Evolutionary conservation across 2,329 filamentous ascomycete genomes (phyloP).

Genomic region (Ophiostoma pallidulum): DNA sequence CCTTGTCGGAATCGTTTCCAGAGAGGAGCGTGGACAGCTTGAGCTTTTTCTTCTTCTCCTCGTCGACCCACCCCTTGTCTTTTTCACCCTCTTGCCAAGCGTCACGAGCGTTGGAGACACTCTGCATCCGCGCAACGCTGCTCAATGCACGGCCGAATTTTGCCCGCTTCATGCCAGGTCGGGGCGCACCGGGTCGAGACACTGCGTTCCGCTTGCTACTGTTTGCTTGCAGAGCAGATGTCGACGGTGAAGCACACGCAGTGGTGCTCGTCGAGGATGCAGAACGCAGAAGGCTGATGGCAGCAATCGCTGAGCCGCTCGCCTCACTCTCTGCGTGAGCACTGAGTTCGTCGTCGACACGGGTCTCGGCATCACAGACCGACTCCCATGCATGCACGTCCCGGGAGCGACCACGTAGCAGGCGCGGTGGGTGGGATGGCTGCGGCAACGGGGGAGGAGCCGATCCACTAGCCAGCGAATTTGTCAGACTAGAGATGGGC

Average conservation of each 20-base stretch:
- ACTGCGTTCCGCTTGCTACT: slow-evolving; percentile 55
- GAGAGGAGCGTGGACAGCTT: slow-evolving; percentile 34
- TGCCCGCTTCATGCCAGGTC: slow-evolving; percentile 46
- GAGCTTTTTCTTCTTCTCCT: slow-evolving; percentile 30
- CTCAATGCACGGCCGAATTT: slow-evolving; percentile 53
- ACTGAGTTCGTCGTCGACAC: slow-evolving; percentile 60
- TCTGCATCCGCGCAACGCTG: slow-evolving; percentile 53
- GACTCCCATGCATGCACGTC: slow-evolving; percentile 89
- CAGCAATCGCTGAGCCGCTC: slow-evolving; percentile 68
- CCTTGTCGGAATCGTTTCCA: slow-evolving; percentile 79
- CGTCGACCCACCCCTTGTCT: slow-evolving; percentile 22
- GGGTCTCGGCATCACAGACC: slow-evolving; percentile 70
- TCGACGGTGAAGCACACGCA: slow-evolving; percentile 24
- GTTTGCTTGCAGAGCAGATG: slow-evolving; percentile 40
- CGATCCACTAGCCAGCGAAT: slow-evolving; percentile 22
- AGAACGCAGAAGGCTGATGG: slow-evolving; percentile 71
- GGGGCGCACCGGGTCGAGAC: slow-evolving; percentile 22
- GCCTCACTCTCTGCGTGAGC: slow-evolving; percentile 73
- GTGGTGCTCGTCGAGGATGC: slow-evolving; percentile 41
- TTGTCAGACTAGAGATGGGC: slow-evolving; percentile 44
- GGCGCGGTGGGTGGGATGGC: slow-evolving; percentile 31
- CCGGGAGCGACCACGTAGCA: slow-evolving; percentile 65
- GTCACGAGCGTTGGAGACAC: slow-evolving; percentile 28
- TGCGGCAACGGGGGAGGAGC: slow-evolving; percentile 11
- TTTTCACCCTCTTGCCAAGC: slow-evolving; percentile 18